A percentile compares a stretch with the other conserved stretches of the same genome.
phyloP scores from a whole-genome alignment of 176 grass and related monocot species.

The Paspalum vaginatum region DNA sequence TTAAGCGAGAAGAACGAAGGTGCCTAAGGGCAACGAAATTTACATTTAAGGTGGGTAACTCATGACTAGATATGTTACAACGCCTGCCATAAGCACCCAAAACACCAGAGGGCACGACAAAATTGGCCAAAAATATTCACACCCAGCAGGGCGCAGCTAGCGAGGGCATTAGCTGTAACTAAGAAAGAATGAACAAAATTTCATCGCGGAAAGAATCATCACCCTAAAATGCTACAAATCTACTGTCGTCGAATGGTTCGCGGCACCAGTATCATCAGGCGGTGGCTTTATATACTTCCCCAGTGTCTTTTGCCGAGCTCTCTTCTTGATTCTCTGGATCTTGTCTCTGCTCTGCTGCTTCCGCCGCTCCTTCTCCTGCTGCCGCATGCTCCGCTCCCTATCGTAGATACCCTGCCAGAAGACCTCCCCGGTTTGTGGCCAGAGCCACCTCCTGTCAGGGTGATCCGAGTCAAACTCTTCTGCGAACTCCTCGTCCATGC shows the following conservation, averaged over 20 bases:
- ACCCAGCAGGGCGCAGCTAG: not conserved
- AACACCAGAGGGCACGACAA: conserved; percentile 27
- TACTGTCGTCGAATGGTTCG: conserved; percentile 45
- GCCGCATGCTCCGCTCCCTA: conserved; percentile 79
- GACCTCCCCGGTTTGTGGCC: conserved; percentile 87
- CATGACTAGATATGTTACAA: conserved; percentile 47
- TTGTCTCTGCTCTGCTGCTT: conserved; percentile 88
- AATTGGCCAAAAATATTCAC: conserved; percentile 47
- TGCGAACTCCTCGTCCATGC: conserved; percentile 95
- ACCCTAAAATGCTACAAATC: conserved; percentile 51
- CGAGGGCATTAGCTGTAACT: conserved; percentile 21
- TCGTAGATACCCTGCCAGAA: conserved; percentile 95
- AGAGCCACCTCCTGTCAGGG: conserved; percentile 68
- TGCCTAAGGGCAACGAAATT: conserved; percentile 17
- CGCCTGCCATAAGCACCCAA: not conserved
- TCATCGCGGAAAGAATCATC: conserved; percentile 38
- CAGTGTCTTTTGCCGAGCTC: conserved; percentile 82
- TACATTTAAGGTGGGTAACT: conserved; percentile 33
- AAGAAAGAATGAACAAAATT: conserved; percentile 56
- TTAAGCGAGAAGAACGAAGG: not conserved
- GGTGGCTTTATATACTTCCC: conserved; percentile 92
- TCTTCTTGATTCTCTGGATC: conserved; percentile 82
- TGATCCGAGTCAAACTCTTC: conserved; percentile 79
- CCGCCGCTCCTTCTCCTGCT: conserved; percentile 78
- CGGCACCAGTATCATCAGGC: conserved; percentile 47